Evolutionary conservation across 768 basidiomycete species (phyloP), one percentile per base, ranked within the genome.

Genomic region (Calocera viscosa): DNA sequence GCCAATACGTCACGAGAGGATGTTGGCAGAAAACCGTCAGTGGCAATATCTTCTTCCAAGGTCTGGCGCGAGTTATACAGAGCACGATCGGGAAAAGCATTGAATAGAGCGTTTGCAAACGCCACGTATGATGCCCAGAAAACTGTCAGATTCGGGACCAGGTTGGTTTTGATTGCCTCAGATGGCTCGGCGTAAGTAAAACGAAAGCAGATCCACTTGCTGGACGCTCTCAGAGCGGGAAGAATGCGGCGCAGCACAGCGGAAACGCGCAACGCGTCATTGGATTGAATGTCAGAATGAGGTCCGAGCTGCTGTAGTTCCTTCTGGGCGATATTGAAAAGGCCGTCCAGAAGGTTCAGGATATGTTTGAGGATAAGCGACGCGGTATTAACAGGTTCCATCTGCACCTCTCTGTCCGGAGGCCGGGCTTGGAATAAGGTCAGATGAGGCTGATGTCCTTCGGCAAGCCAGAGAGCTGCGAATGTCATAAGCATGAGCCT

Each of bases 41-140:
- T 82, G 63, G 97, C 94, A 5, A 86, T 76, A 74, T 99, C 95
- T 76, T 99, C 96, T 68, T 96, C 93, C 68, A 99, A 77, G 28
- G 86, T 83, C 1, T 80, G 79, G 8, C 76, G 78, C 28, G 91
- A 76, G 22, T 75, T 70, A 1, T 89, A 87, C 34, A 94, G 75
- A 49, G 78, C 80, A 8, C 80, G 79, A 3, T 76, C 71, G 0
- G 94, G 93, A 76, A 98, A 99, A 0, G 84, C 78, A 17, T 78
- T 75, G 17, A 79, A 78, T 64, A 98, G 77, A 14, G 81, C 77
- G 22, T 81, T 81, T 24, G 84, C 78, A 70, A 96, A 92, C 33
- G 81, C 80, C 14, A 82, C 79, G 74, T 89, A 93, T 41, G 81
- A 77, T 17, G 75, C 75, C 92, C 93, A 96, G 75, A 97, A 91